Evolutionary conservation across 2,329 filamentous ascomycete species (phyloP).

Genomic region (Myriosclerotinia scirpicola): DNA sequence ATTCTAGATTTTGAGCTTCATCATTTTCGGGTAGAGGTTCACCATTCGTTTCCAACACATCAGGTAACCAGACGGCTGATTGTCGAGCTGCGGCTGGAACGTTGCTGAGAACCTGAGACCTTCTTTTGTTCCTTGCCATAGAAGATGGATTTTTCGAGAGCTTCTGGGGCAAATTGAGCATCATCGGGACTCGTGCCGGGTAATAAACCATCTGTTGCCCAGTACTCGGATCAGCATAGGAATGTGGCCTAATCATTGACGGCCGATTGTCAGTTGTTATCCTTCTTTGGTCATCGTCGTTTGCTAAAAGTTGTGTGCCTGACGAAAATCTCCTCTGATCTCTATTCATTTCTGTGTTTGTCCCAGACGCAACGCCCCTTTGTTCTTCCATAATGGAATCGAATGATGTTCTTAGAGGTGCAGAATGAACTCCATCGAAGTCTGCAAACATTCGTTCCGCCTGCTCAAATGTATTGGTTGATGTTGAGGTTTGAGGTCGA

Average conservation of each 20-base stretch:
- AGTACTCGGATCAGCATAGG: constrained; percentile 62
- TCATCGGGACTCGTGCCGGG: constrained; percentile 87
- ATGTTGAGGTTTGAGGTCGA: constrained; percentile 35
- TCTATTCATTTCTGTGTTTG: background rate
- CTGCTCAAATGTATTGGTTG: constrained; percentile 58
- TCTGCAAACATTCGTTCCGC: constrained; percentile 69
- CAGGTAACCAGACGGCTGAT: constrained; percentile 42
- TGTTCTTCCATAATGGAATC: constrained; percentile 18
- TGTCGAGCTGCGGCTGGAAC: constrained; percentile 52
- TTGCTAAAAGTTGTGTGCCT: constrained; percentile 26
- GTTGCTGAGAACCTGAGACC: constrained; percentile 69
- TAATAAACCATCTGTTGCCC: constrained; percentile 90
- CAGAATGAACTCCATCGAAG: constrained; percentile 77
- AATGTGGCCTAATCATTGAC: constrained; percentile 49
- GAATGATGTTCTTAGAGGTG: constrained; percentile 27
- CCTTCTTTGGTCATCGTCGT: constrained; percentile 23
- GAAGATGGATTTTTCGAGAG: constrained; percentile 72
- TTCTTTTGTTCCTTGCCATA: constrained; percentile 64
- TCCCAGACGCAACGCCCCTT: background rate
- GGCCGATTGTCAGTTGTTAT: constrained; percentile 25
- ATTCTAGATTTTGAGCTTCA: constrained; percentile 35
- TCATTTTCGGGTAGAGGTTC: constrained; percentile 31
- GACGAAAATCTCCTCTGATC: constrained; percentile 21
- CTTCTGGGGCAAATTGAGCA: constrained; percentile 88
- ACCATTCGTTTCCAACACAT: constrained; percentile 38